Conservation (phyloP, 305 asterid genomes). For the Ajuga reptans region DNA sequence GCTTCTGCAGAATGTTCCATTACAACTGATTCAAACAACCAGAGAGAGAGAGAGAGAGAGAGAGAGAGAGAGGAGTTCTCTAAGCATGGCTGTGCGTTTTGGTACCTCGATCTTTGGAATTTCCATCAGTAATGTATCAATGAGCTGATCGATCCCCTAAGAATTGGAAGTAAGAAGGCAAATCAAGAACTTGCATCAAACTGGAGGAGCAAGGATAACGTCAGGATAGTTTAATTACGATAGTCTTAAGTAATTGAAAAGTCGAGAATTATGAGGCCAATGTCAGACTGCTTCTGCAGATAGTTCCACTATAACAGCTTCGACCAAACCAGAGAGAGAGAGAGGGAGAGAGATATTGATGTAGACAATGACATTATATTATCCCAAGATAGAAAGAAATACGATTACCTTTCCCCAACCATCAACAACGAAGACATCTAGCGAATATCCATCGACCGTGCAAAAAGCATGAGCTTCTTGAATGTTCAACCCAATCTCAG, state of each 20-base stretch:
- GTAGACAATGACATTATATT: not conserved
- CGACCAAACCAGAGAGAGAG: too few relatives aligned
- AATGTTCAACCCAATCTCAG: slow-evolving; percentile 86
- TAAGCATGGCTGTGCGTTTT: not conserved
- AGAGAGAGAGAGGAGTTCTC: not conserved
- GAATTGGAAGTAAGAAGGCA: slow-evolving; percentile 21
- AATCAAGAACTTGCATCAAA: slow-evolving; percentile 21
- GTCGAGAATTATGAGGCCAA: not conserved
- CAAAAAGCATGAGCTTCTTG: slow-evolving; percentile 98
- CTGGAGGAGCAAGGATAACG: slow-evolving; percentile 17
- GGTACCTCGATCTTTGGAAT: slow-evolving; percentile 63
- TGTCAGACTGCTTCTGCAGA: not conserved
- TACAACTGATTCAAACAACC: not conserved
- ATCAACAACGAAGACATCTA: slow-evolving; percentile 81
- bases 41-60: not conserved
- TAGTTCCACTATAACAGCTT: too few relatives aligned
- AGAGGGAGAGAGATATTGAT: too few relatives aligned
- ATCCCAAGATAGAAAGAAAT: not conserved
- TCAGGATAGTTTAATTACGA: not conserved
- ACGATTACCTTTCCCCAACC: slow-evolving; percentile 68
- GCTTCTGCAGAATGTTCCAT: slow-evolving; percentile 33
- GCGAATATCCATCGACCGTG: slow-evolving; percentile 74
- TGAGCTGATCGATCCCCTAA: slow-evolving; percentile 63
- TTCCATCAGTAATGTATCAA: slow-evolving; percentile 42
- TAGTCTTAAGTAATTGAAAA: not conserved